Base-by-base conservation (phyloP, 345 rosid genomes). In the Mercurialis annua region DNA sequence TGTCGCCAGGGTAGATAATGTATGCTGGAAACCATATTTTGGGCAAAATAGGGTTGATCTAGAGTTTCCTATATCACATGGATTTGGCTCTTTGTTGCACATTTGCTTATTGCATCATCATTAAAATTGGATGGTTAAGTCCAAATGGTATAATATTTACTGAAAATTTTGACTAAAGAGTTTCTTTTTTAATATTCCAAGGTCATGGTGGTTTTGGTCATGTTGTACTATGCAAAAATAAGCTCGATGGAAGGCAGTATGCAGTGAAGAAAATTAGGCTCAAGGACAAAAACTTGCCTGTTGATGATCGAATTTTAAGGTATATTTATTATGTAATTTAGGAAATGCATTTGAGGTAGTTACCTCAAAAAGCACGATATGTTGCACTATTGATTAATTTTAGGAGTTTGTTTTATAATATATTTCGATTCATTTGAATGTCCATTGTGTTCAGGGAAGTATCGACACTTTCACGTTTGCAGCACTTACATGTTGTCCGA, bases 401-500 rank as follows among this genome's bases (percentile, higher is more conserved):
- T 36, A 65, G 20, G 31, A 46, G 34, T 48, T 0, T 71, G 67
- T 53, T 44, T 53, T 29, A 38, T 70, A 18, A 27, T 60, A 54
- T 60, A n/a, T 56, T 55, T 53, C 54, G 44, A 38, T 62, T 27
- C 46, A 49, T 70, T 34, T 70, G 42, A 77, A 26, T 77, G 66
- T 74, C 38, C 63, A 74, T 55, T 71, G 48, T 85, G 51, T 73
- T 75, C 77, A 93, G 98, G 86, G 98, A 93, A 81, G 98, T 93
- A 69, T 90, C 97, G 12, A 93, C 98, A 46, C 96, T 93, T 68
- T 89, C 98, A 8, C 98, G 97, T 49, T 83, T 93, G 81, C 97
- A 93, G 67, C 98, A 93, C 89, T 96, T 82, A n/a, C 98, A 93
- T 83, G 97, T 93, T 62, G 98, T 93, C 58, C 98, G 98, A 46